Conservation (phyloP, 1,139 yeast species). For the Saccharomyces pastorianus region DNA sequence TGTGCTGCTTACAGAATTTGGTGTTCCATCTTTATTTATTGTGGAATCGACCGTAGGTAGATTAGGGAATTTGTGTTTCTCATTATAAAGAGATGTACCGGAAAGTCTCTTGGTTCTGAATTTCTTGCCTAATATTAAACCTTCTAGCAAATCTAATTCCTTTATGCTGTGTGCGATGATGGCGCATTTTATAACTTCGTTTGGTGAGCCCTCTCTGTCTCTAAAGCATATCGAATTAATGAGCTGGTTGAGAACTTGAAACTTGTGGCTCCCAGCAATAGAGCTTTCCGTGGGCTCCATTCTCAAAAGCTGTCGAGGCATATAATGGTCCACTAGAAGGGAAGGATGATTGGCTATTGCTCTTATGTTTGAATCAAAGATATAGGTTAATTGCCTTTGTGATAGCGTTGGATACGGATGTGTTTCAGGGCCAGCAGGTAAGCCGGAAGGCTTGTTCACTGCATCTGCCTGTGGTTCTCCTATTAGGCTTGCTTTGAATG, state of each 20-base stretch:
- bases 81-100: constrained; percentile 50
- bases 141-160: constrained; percentile 65
- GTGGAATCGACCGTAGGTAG: constrained; percentile 3
- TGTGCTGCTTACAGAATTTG: constrained; percentile 9
- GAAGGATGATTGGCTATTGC: constrained; percentile 58
- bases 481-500: constrained; percentile 26
- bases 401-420: constrained; percentile 20
- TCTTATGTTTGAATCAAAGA: constrained; percentile 45
- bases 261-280: constrained; percentile 50
- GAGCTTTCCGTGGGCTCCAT: constrained; percentile 56
- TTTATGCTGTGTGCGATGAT: constrained; percentile 56
- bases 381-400: constrained; percentile 31
- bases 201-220: constrained; percentile 12
- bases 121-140: constrained; percentile 53
- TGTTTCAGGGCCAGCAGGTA: not conserved
- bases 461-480: constrained; percentile 7
- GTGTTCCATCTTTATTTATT: constrained; percentile 8
- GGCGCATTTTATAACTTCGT: constrained; percentile 30
- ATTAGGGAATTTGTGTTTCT: constrained; percentile 12
- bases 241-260: constrained; percentile 45
- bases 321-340: constrained; percentile 62
- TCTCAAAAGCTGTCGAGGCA: constrained; percentile 57
- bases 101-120: constrained; percentile 52
- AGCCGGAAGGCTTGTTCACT: not conserved
- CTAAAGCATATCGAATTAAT: constrained; percentile 32